Evolutionary conservation across 768 basidiomycete genomes (phyloP).

Genomic region (Pulveroboletus sp.): DNA sequence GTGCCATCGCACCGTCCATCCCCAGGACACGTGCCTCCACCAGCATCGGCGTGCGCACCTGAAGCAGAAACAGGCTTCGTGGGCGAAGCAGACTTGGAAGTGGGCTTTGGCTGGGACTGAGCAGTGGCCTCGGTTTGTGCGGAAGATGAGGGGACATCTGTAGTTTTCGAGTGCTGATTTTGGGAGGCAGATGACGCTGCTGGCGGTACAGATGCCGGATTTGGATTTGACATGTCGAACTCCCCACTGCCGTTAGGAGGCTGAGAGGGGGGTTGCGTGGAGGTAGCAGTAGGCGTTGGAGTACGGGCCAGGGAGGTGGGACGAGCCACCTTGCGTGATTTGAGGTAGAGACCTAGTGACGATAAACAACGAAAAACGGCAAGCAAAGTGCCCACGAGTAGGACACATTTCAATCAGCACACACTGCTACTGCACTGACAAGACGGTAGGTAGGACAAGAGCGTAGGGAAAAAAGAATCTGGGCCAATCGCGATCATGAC

Average conservation of each 20-base stretch:
- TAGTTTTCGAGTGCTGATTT: constrained; percentile 32
- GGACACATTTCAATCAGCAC: constrained; percentile 39
- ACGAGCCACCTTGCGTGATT: constrained; percentile 72
- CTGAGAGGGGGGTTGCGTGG: constrained; percentile 29
- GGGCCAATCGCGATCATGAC: constrained; percentile 34
- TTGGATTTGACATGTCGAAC: constrained; percentile 35
- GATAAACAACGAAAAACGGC: constrained; percentile 32
- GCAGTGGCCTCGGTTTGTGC: constrained; percentile 24
- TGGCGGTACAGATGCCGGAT: constrained; percentile 34
- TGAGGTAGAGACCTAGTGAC: constrained; percentile 75
- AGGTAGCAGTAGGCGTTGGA: constrained; percentile 33
- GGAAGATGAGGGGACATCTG: constrained; percentile 26
- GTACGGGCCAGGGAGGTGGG: constrained; percentile 54
- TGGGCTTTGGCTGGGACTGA: constrained; percentile 26
- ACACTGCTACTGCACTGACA: constrained; percentile 33
- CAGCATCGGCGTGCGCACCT: constrained; percentile 31
- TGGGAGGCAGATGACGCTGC: constrained; percentile 25
- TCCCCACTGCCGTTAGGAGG: constrained; percentile 34
- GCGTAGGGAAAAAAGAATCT: constrained; percentile 30
- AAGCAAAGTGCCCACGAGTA: constrained; percentile 36
- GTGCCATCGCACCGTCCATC: constrained; percentile 98
- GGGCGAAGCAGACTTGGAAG: constrained; percentile 24
- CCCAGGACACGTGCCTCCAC: constrained; percentile 87
- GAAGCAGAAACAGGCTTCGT: constrained; percentile 27
- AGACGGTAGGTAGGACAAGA: constrained; percentile 32